Base-by-base conservation (phyloP, 2,329 filamentous ascomycete species). In the Corynespora cassiicola region DNA sequence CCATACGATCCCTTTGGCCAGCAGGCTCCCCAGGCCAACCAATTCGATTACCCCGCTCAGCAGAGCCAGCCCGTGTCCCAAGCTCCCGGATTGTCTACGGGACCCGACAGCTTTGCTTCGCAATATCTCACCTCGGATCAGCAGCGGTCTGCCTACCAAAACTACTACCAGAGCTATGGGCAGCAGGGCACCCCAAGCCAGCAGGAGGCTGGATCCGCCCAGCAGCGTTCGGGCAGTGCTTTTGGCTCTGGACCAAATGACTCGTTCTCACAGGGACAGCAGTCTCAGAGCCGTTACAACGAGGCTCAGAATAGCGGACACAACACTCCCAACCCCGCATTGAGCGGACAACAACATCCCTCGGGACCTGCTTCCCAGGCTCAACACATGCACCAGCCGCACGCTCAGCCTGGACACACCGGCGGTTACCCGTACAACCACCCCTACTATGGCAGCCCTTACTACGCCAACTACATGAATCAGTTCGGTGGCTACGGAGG, bases 271-370 rank as follows among this genome's bases (percentile, higher is more conserved):
- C 75, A 80, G 62, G 73, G 82, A 82, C 66, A 85, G 78, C 51
- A 69, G 58, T 41, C 53, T 24, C 88, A 91, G 66, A 88, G 84
- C 65, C 86, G 85, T 54, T 86, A 85, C 59, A 79, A 82, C 47
- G 90, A 95, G 38, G 80, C 81, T 46, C 88, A 90, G 60, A 90
- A 86, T 74, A 96, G 90, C 65, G 92, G 90, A 28, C 87, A 94
- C 68, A 92, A 87, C 58, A 96, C 91, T 2, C 91, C 92, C 22
- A 94, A 95, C 73, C 90, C 91, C 18, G 78, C 85, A 25, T 68
- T 81, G 43, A 77, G 78, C 42, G 74, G 70, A 35, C 78, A 79
- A 42, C 78, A 79, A 42, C 77, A 80, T 42, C 79, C 58, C 33
- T 51, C 45, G 24, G 63, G 81, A 49, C 70, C 72, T 37, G 73